Conservation (phyloP, 129 eudicot species). For the Arctium minus region DNA sequence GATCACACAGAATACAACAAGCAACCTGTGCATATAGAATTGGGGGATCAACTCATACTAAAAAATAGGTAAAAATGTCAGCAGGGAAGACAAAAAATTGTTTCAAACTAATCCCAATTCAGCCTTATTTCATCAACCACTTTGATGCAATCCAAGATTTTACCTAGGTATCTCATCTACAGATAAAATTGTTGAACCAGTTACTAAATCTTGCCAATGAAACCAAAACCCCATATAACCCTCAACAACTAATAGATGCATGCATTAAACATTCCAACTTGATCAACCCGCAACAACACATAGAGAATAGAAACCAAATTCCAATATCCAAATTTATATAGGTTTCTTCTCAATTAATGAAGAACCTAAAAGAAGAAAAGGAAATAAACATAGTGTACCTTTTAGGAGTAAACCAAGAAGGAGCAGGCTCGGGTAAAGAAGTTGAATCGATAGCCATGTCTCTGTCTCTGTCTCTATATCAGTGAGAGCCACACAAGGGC, state of each 20-base stretch:
- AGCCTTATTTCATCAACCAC: neutral
- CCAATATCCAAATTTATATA: neutral
- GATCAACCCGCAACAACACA: neutral
- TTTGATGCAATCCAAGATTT: neutral
- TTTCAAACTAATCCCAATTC: neutral
- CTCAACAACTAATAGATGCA: neutral
- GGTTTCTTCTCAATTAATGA: neutral
- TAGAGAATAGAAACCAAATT: neutral
- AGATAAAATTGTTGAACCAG: neutral
- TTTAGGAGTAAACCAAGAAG: constrained; percentile 95
- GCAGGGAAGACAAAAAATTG: neutral
- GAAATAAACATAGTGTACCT: constrained; percentile 38
- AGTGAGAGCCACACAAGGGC: constrained; percentile 11
- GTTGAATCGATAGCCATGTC: constrained; percentile 34
- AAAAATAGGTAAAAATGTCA: neutral
- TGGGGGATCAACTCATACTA: neutral
- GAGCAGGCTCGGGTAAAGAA: constrained; percentile 38
- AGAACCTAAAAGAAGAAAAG: neutral
- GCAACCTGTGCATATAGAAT: constrained; percentile 52
- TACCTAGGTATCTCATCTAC: neutral
- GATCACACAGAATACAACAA: constrained; percentile 68
- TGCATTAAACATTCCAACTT: neutral
- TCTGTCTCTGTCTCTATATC: neutral
- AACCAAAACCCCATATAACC: neutral
- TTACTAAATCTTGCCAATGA: neutral